phyloP scores from a whole-genome alignment of 345 rosid genomes.

The Gossypium ekmanianum region DNA sequence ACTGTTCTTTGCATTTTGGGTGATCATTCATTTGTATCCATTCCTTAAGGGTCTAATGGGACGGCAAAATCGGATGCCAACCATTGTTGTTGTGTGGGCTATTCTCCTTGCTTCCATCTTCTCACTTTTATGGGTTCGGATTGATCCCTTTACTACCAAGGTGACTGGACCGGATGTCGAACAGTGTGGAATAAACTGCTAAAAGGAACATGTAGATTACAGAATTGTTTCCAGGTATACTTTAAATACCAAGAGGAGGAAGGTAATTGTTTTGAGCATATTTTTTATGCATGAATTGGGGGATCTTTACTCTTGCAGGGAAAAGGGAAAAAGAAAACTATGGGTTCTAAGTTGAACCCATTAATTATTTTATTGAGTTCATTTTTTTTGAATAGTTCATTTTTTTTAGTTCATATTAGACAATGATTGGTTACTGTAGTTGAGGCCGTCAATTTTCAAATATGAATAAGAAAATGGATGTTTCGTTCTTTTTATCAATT shows the following conservation, averaged over 20 bases:
- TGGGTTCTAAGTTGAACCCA: conserved; percentile 7
- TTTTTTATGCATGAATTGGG: neutral
- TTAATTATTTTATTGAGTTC: conserved; percentile 6
- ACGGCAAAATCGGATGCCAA: conserved; percentile 86
- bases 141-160: conserved; percentile 83
- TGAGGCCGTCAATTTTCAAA: no score
- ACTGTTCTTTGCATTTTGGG: conserved; percentile 93
- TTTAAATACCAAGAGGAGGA: neutral
- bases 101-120: conserved; percentile 87
- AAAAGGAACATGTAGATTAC: conserved; percentile 2
- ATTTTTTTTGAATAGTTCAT: neutral
- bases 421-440: no score
- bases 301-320: no score
- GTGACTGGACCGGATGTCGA: conserved; percentile 74
- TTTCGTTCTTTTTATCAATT: no score
- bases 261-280: neutral
- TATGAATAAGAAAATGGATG: no score
- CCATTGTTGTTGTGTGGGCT: conserved; percentile 91
- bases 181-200: conserved; percentile 89
- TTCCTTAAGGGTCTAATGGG: conserved; percentile 98
- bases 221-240: neutral
- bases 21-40: conserved; percentile 87
- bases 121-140: conserved; percentile 83
- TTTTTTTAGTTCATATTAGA: neutral
- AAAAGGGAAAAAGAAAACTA: neutral